Conservation (phyloP, 192 early-diverging fungal genomes). For the Allomyces arbusculus region DNA sequence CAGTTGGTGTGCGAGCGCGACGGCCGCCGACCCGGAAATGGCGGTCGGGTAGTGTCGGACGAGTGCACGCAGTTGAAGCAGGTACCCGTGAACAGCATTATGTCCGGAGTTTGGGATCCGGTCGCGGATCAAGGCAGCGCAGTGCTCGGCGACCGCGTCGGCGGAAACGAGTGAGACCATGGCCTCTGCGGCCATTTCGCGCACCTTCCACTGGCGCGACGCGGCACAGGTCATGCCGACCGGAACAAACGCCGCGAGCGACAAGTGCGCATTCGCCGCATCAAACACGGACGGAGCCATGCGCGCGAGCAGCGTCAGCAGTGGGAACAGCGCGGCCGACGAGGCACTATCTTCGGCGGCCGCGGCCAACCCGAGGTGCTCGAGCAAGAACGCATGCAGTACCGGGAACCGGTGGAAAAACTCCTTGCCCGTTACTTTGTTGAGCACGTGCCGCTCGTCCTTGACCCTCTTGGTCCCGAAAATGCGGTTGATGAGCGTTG, state of each 20-base stretch:
- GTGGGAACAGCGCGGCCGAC: neutral
- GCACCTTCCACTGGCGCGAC: neutral
- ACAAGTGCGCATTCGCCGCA: neutral
- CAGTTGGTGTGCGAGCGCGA: neutral
- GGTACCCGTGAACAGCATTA: neutral
- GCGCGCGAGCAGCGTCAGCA: neutral
- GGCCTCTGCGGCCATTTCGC: neutral
- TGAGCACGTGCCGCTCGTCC: no score
- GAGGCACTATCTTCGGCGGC: no score
- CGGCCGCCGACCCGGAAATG: neutral
- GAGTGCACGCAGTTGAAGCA: neutral
- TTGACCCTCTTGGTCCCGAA: neutral
- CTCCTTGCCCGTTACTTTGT: no score
- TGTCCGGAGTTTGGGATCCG: neutral
- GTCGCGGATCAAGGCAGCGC: neutral
- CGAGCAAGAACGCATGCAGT: neutral
- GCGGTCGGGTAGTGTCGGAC: neutral
- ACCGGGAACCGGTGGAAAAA: no score
- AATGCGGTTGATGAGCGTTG: neutral
- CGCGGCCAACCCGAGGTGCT: neutral
- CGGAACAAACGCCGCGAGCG: neutral
- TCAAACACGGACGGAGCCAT: neutral
- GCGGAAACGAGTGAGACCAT: neutral
- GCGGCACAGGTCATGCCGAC: neutral
- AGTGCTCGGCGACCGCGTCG: neutral